Conservation (phyloP, 202 grass and related monocot species). For the Carex arenaria region DNA sequence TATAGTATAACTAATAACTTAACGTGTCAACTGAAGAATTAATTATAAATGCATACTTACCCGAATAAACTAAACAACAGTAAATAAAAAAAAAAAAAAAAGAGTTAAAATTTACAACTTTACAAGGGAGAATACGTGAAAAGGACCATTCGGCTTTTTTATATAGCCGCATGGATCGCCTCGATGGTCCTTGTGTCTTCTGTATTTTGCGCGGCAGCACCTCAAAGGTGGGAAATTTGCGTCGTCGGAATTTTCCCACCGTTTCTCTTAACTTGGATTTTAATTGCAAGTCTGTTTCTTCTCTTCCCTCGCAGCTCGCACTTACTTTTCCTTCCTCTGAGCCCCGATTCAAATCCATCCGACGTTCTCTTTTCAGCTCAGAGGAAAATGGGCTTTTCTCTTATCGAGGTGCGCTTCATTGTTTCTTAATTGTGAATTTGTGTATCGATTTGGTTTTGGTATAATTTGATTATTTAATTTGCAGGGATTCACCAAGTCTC, state of each 20-base stretch:
- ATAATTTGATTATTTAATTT: neutral
- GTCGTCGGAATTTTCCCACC: neutral
- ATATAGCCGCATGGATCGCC: neutral
- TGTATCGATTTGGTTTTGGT: neutral
- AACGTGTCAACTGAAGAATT: neutral
- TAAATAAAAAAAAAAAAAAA: neutral
- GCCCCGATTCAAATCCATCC: neutral
- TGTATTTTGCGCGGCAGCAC: constrained; percentile 17
- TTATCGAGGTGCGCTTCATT: constrained; percentile 31
- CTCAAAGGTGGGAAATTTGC: constrained; percentile 20
- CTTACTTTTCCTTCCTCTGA: neutral
- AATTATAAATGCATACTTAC: neutral
- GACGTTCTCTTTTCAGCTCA: neutral
- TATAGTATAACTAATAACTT: neutral
- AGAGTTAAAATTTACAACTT: neutral
- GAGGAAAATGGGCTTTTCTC: constrained; percentile 33
- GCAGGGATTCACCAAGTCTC: constrained; percentile 97
- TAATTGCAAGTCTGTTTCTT: neutral
- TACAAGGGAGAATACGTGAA: neutral
- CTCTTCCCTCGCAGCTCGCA: constrained; percentile 3
- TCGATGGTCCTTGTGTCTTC: neutral
- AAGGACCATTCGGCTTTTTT: neutral
- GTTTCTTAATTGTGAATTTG: neutral
- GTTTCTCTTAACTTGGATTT: neutral
- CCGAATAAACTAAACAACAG: neutral